A percentile compares a stretch with the other conserved stretches of the same genome.
Conservation (phyloP, 2,329 filamentous ascomycete species). For the Pseudogymnoascus pannorum region DNA sequence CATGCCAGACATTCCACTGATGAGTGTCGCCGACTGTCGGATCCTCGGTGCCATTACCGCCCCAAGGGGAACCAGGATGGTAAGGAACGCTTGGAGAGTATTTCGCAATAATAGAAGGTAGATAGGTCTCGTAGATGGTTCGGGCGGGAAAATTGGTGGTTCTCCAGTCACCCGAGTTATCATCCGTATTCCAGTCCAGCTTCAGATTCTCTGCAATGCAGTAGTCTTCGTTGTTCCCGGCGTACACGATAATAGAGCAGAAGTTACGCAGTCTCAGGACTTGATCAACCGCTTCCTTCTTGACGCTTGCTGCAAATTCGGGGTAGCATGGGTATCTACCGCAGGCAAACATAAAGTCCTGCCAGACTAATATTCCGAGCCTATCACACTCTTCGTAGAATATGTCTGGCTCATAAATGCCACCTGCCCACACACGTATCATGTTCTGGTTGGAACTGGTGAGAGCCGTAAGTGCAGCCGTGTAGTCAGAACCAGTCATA, state of each 20-base stretch:
- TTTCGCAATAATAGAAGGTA: slow-evolving; percentile 63
- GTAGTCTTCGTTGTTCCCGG: slow-evolving; percentile 93
- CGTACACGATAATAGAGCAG: slow-evolving; percentile 58
- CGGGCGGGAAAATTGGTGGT: slow-evolving; percentile 24
- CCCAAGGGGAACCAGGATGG: slow-evolving; percentile 77
- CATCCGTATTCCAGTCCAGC: slow-evolving; percentile 21
- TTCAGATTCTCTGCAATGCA: slow-evolving; percentile 23
- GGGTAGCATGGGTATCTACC: slow-evolving; percentile 66
- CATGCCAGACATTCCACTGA: slow-evolving; percentile 65
- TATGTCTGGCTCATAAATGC: slow-evolving; percentile 66
- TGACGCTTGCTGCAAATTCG: slow-evolving; percentile 50
- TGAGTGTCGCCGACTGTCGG: slow-evolving; percentile 46
- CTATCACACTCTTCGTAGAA: slow-evolving; percentile 76
- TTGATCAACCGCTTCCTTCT: slow-evolving; percentile 55
- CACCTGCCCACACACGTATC: slow-evolving; percentile 65
- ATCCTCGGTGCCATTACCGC: slow-evolving; percentile 60
- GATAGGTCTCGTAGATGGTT: slow-evolving; percentile 48
- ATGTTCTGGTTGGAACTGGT: slow-evolving; percentile 55
- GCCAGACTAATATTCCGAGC: slow-evolving; percentile 73
- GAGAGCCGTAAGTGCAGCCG: slow-evolving; percentile 53
- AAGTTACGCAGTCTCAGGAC: slow-evolving; percentile 71
- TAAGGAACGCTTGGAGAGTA: slow-evolving; percentile 65
- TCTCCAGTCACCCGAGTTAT: slow-evolving; percentile 23
- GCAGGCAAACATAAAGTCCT: slow-evolving; percentile 80
- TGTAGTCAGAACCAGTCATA: slow-evolving; percentile 45